Evolutionary conservation across 1,139 yeast species (phyloP).

Genomic region (Yamadazyma aaseri): DNA sequence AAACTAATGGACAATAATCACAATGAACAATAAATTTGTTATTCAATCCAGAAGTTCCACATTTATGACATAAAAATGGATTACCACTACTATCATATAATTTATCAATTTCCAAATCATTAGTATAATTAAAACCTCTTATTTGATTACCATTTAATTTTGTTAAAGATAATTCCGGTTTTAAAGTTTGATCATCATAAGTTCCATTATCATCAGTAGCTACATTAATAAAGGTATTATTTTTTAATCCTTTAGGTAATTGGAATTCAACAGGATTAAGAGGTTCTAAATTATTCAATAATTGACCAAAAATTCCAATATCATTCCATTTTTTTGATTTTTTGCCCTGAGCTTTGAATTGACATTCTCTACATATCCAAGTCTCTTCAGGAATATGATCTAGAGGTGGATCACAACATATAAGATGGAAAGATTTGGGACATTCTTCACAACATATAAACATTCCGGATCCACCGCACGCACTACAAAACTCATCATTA

Average conservation of each 20-base stretch:
- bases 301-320: constrained; percentile 60
- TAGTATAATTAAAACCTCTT: constrained; percentile 37
- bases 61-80: constrained; percentile 70
- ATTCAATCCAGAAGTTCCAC: constrained; percentile 67
- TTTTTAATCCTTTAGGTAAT: constrained; percentile 68
- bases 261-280: constrained; percentile 73
- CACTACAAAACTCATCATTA: constrained; percentile 85
- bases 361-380: constrained; percentile 86
- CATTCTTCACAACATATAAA: constrained; percentile 93
- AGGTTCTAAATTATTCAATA: constrained; percentile 56
- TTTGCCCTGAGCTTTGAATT: constrained; percentile 30
- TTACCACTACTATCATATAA: constrained; percentile 64
- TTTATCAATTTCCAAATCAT: constrained; percentile 60
- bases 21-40: constrained; percentile 63
- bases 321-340: constrained; percentile 31
- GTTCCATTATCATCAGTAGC: constrained; percentile 67
- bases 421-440: constrained; percentile 87
- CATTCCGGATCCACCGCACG: constrained; percentile 87
- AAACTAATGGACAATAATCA: constrained; percentile 81
- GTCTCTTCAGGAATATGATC: constrained; percentile 83
- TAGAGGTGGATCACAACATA: constrained; percentile 88
- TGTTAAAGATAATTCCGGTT: constrained; percentile 46
- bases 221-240: constrained; percentile 70
- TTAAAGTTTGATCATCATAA: constrained; percentile 60
- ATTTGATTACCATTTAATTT: constrained; percentile 42